phyloP scores from a whole-genome alignment of 2,329 filamentous ascomycete genomes.

The Allantophomopsis cytisporea region DNA sequence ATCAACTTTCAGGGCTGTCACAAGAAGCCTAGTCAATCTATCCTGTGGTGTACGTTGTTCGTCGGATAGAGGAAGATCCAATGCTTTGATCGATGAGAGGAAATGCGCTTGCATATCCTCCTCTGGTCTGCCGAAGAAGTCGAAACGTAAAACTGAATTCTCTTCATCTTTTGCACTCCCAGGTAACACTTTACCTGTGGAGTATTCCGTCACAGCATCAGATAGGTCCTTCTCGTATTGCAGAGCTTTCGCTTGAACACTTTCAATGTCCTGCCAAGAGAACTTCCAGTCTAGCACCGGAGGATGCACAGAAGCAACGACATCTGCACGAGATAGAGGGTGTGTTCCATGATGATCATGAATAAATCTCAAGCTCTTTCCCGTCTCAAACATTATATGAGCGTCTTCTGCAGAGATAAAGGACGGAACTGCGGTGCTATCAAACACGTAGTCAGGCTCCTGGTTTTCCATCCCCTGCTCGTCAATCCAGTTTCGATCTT shows the following conservation, averaged over 20 bases:
- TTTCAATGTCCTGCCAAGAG: slow-evolving; percentile 54
- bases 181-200: neutral
- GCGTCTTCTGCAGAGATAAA: slow-evolving; percentile 62
- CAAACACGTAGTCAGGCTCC: slow-evolving; percentile 48
- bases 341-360: slow-evolving; percentile 58
- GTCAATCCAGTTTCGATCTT: slow-evolving; percentile 38
- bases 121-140: slow-evolving; percentile 30
- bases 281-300: slow-evolving; percentile 56
- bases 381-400: slow-evolving; percentile 64
- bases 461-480: slow-evolving; percentile 43
- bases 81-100: slow-evolving; percentile 32
- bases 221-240: slow-evolving; percentile 32
- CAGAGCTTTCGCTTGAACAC: slow-evolving; percentile 45
- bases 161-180: neutral
- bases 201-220: slow-evolving; percentile 16
- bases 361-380: slow-evolving; percentile 62
- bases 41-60: slow-evolving; percentile 6
- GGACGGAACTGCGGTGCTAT: slow-evolving; percentile 50
- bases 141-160: too few species aligned
- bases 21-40: slow-evolving; percentile 10
- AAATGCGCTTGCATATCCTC: slow-evolving; percentile 32
- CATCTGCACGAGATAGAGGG: slow-evolving; percentile 42
- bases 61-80: slow-evolving; percentile 23
- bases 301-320: slow-evolving; percentile 30
- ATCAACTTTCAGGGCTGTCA: slow-evolving; percentile 8